Percentiles rank a stretch among this genome's conserved stretches.
Conservation (phyloP, 768 basidiomycete genomes). For the Myochromella boudieri region DNA sequence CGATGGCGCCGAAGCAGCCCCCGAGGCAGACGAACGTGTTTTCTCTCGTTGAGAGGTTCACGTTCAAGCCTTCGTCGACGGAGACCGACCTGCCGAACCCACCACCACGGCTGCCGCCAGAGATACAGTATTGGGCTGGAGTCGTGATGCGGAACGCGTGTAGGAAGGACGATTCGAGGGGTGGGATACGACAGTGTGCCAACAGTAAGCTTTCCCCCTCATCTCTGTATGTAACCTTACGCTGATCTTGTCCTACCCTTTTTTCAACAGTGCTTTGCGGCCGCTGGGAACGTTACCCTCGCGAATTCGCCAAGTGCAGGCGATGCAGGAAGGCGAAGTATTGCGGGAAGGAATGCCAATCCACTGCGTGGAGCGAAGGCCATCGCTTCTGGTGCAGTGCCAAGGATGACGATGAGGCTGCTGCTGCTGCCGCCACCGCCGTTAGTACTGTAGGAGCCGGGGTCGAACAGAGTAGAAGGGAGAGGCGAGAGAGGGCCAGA, state of each 20-base stretch:
- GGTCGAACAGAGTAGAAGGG: no score
- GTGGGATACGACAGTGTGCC: slow-evolving; percentile 96
- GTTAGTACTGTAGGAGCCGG: background rate
- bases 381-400: slow-evolving; percentile 94
- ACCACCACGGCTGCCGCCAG: slow-evolving; percentile 72
- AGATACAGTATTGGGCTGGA: slow-evolving; percentile 99
- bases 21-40: slow-evolving; percentile 85
- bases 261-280: slow-evolving; percentile 80
- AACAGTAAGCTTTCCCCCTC: slow-evolving; percentile 62
- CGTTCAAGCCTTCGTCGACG: slow-evolving; percentile 85
- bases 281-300: slow-evolving; percentile 87
- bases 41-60: slow-evolving; percentile 94
- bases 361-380: slow-evolving; percentile 94
- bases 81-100: slow-evolving; percentile 72
- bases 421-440: background rate
- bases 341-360: slow-evolving; percentile 96
- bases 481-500: no score
- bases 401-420: slow-evolving; percentile 46
- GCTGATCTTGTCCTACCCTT: background rate
- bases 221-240: background rate
- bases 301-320: slow-evolving; percentile 96
- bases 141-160: slow-evolving; percentile 99
- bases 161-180: slow-evolving; percentile 89
- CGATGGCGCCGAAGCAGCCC: slow-evolving; percentile 17
- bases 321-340: slow-evolving; percentile 98